Conservation (phyloP, 768 basidiomycete genomes). For the Xerocomus potaroensis region DNA sequence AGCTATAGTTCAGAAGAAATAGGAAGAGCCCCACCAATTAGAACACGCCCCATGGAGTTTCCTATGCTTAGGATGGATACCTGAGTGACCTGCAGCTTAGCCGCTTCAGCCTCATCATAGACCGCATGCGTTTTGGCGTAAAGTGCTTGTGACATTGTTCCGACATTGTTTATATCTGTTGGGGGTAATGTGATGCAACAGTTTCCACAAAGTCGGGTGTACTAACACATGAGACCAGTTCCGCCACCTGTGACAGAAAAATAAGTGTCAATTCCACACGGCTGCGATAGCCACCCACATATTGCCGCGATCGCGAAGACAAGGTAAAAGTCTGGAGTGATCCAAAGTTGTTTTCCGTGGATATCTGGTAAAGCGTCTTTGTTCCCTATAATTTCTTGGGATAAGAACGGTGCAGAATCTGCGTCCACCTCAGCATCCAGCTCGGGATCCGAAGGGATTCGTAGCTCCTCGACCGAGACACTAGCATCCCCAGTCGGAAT, state of each 20-base stretch:
- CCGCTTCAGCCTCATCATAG: conserved; percentile 63
- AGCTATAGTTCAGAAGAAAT: not conserved
- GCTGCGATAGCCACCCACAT: conserved; percentile 36
- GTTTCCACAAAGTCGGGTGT: not conserved
- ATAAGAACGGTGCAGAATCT: conserved; percentile 19
- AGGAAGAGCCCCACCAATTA: conserved; percentile 49
- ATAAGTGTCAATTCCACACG: not conserved
- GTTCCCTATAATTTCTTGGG: conserved; percentile 15
- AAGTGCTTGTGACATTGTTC: conserved; percentile 67
- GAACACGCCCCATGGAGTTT: conserved; percentile 75
- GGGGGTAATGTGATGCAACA: conserved; percentile 1
- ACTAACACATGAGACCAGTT: conserved; percentile 71
- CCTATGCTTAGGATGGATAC: conserved; percentile 79
- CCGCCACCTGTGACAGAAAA: conserved; percentile 51
- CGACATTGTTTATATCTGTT: conserved; percentile 83
- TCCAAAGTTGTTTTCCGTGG: conserved; percentile 48
- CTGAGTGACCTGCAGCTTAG: conserved; percentile 77
- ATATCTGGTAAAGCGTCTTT: conserved; percentile 43
- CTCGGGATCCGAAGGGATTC: conserved; percentile 5
- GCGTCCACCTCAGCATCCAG: conserved; percentile 12
- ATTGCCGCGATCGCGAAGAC: conserved; percentile 52
- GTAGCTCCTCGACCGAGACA: conserved; percentile 25
- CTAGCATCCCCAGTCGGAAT: conserved; percentile 14
- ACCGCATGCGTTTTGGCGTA: conserved; percentile 54
- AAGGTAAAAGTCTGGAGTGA: conserved; percentile 59